Evolutionary conservation across 805 yeast genomes (phyloP), one percentile per base, ranked within the genome.

Genomic region (Clavispora fructus): DNA sequence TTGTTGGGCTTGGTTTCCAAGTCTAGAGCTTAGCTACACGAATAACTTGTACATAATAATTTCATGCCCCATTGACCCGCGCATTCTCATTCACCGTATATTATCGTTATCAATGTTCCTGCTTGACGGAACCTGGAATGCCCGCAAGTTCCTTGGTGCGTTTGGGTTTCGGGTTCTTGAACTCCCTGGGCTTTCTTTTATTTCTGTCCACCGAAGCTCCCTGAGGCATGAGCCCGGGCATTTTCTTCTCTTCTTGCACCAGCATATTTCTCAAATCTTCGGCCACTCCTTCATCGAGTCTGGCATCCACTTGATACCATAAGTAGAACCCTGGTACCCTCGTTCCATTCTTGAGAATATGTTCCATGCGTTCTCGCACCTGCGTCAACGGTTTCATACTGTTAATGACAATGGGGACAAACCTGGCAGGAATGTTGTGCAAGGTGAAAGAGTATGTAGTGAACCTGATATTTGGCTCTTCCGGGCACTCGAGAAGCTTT

Each of bases 281-380:
- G 0, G 87, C 86, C 40, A 85, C 55, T 1, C 65, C 63, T 51
- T 82, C 87, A 60, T 87, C 94, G 44, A 80, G 78, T 40, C 78
- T 74, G 0, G 89, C 91, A 62, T 86, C 94, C 10, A 92, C 72
- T 55, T 86, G 88, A 57, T 84, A 87, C 96, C 97, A 90, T 17
- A 89, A 68, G 59, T 85, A 78, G 54, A 80, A 79, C 30, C 78
- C 78, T 6, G 83, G 68, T 3, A 81, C 65, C 47, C 89, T 73
- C 1, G 72, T 70, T 1, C 96, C 96, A 16, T 64, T 68, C 13
- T 70, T 68, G 45, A 89, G 61, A 4, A 83, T 76, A 9, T 73
- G 67, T 35, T 73, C 71, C 96, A 92, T 89, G 16, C 73, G 65
- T 14, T 66, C 63, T 41, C 74, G 78, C 0, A 84, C 92, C 14